These are phyloP conservation scores for Xerocomellus chrysenteron DNA, from an alignment of 768 basidiomycete species.

Conservation along the genomic window DNA sequence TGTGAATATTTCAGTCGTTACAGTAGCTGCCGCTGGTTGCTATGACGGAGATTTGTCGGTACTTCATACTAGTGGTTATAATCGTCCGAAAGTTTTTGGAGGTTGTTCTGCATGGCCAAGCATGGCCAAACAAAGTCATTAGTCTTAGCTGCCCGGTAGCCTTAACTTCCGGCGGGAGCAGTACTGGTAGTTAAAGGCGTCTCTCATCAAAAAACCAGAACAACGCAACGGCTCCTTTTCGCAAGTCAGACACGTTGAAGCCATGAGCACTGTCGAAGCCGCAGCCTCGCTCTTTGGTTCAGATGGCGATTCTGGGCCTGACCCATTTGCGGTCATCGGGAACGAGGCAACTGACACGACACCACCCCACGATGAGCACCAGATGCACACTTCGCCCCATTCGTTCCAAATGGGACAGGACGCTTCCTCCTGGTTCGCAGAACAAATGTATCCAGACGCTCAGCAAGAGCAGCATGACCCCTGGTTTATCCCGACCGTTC, in stretches of 20 bases:
- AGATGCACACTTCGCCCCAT: slow-evolving; percentile 22
- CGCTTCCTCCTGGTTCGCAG: slow-evolving; percentile 40
- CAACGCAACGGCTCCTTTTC: slow-evolving; percentile 8
- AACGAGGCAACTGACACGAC: slow-evolving; percentile 34
- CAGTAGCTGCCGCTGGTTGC: neutral
- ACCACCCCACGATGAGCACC: slow-evolving; percentile 26
- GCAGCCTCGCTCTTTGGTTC: slow-evolving; percentile 80
- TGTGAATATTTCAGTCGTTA: slow-evolving; percentile 5
- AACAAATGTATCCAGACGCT: slow-evolving; percentile 30
- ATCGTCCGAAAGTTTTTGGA: slow-evolving; percentile 8
- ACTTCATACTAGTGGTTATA: slow-evolving; percentile 20
- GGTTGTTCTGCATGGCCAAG: slow-evolving; percentile 12
- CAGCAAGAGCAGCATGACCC: slow-evolving; percentile 26
- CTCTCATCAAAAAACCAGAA: slow-evolving; percentile 14
- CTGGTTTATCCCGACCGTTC: slow-evolving; percentile 27
- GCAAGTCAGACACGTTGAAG: slow-evolving; percentile 31
- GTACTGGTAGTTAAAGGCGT: neutral
- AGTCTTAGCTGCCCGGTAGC: slow-evolving; percentile 3
- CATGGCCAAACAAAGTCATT: slow-evolving; percentile 26
- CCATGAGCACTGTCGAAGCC: slow-evolving; percentile 69
- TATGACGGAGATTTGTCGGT: slow-evolving; percentile 7
- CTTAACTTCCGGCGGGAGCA: neutral
- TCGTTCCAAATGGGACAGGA: slow-evolving; percentile 35
- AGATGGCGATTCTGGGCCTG: slow-evolving; percentile 52
- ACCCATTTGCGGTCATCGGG: slow-evolving; percentile 65